Base-by-base conservation (phyloP, 495 filamentous ascomycete genomes). In the Neurospora sp. region DNA sequence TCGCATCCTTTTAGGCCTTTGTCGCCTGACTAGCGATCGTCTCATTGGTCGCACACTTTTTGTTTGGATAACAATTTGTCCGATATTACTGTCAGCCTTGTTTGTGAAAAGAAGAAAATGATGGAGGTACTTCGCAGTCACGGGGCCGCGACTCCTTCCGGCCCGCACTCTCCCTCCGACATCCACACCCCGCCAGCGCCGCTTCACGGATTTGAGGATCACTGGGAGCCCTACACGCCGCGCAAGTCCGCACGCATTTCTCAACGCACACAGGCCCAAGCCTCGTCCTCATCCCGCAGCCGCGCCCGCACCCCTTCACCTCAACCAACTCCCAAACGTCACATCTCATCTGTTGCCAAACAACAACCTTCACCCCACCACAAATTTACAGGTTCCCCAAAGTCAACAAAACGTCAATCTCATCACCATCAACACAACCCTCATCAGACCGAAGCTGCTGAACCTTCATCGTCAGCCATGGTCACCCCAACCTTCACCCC, bases 101-200 rank as follows among this genome's bases (percentile, higher is more conserved):
- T 65, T 65, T 65, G 53, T 65, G 12, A 53, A n/a, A 40, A 1
- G 14, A 22, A 20, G n/a, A 65, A 37, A 35, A 71, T 35, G 42
- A 71, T 71, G 71, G 71, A 72, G 37, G 59, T 65, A 27, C n/a
- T 22, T 69, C 41, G 68, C 72, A 74, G 71, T 61, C 68, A 42
- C 68, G 14, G 71, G 41, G 82, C 89, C 59, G 70, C 69, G 10
- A 71, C 81, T 14, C 81, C 83, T 40, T 93, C 93, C 75, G 53
- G 53, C 3, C 91, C 92, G 45, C 90, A 90, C 20, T 89, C 89
- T 48, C 83, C 85, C 45, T 84, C 86, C 40, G 83, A 84, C 53
- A 79, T 91, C 68, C 86, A 86, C 72, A 90, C 91, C 45, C 94
- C 94, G 68, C 84, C 88, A 68, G 91, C 93, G 45, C 94, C 94